These are phyloP conservation scores for Pyrrhoderma noxium DNA, from an alignment of 1,284 basidiomycete species.

Conservation along the genomic window DNA sequence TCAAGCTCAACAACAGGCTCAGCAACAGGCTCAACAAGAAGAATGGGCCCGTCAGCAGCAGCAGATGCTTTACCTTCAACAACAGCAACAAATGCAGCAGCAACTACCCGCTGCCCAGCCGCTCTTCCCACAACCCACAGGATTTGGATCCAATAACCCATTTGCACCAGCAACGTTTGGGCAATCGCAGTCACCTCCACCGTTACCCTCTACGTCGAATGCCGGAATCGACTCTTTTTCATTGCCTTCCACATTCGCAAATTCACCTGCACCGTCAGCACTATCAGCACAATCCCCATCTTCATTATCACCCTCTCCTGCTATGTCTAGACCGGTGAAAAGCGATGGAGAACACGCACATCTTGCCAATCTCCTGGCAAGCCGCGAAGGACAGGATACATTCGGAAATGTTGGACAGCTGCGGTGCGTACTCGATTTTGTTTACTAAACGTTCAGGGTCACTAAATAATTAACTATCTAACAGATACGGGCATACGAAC, in stretches of 20 bases:
- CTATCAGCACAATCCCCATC: constrained; percentile 28
- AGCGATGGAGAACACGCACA: constrained; percentile 66
- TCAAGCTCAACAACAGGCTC: constrained; percentile 41
- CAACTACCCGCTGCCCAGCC: constrained; percentile 36
- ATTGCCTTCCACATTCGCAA: constrained; percentile 32
- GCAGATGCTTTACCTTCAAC: constrained; percentile 39
- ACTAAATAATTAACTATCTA: constrained; percentile 7
- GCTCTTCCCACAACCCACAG: constrained; percentile 56
- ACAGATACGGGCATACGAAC: constrained; percentile 61
- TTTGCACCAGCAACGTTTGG: constrained; percentile 54
- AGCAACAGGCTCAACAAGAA: constrained; percentile 32
- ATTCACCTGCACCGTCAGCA: constrained; percentile 29
- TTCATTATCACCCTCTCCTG: constrained; percentile 16
- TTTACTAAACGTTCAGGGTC: constrained; percentile 7
- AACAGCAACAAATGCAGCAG: constrained; percentile 35
- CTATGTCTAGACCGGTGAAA: constrained; percentile 28
- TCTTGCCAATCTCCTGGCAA: constrained; percentile 76
- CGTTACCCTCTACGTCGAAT: constrained; percentile 25
- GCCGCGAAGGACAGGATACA: constrained; percentile 84
- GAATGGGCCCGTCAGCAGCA: constrained; percentile 35
- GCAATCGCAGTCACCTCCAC: constrained; percentile 28
- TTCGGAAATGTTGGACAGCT: constrained; percentile 84
- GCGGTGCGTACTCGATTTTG: constrained; percentile 40
- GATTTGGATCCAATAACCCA: constrained; percentile 89
- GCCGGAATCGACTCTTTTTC: constrained; percentile 24